Conservation (phyloP, 345 rosid genomes). For the Salix brachista region DNA sequence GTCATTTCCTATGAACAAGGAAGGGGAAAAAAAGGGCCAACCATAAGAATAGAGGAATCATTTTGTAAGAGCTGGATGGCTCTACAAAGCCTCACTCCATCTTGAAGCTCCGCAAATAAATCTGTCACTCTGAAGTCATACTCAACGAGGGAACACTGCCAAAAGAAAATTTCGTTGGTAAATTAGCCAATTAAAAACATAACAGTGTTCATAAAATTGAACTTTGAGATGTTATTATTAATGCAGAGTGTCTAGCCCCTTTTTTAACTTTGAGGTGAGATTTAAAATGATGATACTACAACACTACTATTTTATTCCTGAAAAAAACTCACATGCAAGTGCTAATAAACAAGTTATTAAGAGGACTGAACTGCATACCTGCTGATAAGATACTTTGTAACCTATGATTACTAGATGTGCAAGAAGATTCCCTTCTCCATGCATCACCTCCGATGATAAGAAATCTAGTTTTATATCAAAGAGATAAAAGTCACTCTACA, state of each 20-base stretch:
- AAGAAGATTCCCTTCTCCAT: slow-evolving; percentile 88
- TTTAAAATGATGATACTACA: background rate
- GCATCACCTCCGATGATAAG: slow-evolving; percentile 83
- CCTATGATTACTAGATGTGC: slow-evolving; percentile 81
- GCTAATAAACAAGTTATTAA: slow-evolving; percentile 1
- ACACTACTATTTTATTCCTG: background rate
- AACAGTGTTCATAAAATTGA: background rate
- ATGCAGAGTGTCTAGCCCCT: background rate
- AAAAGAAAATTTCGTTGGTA: slow-evolving; percentile 4
- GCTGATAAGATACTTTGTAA: slow-evolving; percentile 72
- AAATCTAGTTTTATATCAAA: slow-evolving; percentile 51
- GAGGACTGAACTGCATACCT: slow-evolving; percentile 47
- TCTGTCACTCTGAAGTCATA: slow-evolving; percentile 69
- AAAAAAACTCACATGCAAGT: background rate
- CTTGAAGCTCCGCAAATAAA: slow-evolving; percentile 74
- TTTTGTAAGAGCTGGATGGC: slow-evolving; percentile 76
- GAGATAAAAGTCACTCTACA: slow-evolving; percentile 32
- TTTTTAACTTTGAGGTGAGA: too few relatives aligned
- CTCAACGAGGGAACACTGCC: slow-evolving; percentile 66
- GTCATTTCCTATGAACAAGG: background rate
- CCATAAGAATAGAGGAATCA: slow-evolving; percentile 76
- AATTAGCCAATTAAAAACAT: background rate
- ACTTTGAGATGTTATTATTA: background rate
- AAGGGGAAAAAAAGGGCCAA: slow-evolving; percentile 23
- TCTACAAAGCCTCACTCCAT: slow-evolving; percentile 86